phyloP scores from a whole-genome alignment of 2,329 filamentous ascomycete genomes.

The Hypoxylon sp. region DNA sequence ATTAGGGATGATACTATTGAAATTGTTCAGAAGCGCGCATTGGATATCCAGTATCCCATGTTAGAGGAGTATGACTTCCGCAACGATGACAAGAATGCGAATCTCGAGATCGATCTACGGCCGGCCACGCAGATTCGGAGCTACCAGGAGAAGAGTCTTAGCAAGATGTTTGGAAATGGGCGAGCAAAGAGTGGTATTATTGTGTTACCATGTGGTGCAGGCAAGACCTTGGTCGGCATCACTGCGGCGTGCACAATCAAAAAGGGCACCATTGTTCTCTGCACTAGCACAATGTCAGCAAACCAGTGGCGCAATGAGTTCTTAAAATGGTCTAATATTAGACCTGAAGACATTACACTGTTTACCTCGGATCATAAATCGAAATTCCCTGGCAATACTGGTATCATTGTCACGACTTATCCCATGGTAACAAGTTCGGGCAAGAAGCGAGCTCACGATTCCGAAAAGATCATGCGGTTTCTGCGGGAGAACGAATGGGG shows the following conservation, averaged over 20 bases:
- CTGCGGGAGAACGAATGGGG: slow-evolving; percentile 93
- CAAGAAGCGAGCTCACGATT: slow-evolving; percentile 85
- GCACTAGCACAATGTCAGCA: slow-evolving; percentile 97
- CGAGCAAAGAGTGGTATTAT: slow-evolving; percentile 98
- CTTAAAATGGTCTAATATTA: slow-evolving; percentile 97
- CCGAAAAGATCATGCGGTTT: slow-evolving; percentile 98
- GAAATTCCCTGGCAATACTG: slow-evolving; percentile 87
- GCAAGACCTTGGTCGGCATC: slow-evolving; percentile 98
- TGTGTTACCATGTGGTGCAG: slow-evolving; percentile 94
- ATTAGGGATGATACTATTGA: slow-evolving; percentile 88
- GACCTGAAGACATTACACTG: slow-evolving; percentile 90
- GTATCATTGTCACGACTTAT: slow-evolving; percentile 97
- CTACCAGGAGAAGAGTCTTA: slow-evolving; percentile 97
- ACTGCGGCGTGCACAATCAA: slow-evolving; percentile 98
- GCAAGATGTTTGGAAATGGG: slow-evolving; percentile 99
- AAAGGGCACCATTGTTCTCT: slow-evolving; percentile 94
- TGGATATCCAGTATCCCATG: slow-evolving; percentile 87
- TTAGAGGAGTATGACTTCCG: slow-evolving; percentile 98
- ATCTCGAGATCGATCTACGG: slow-evolving; percentile 92
- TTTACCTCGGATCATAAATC: slow-evolving; percentile 95
- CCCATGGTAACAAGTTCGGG: slow-evolving; percentile 97
- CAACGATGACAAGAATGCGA: slow-evolving; percentile 89
- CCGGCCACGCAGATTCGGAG: slow-evolving; percentile 90
- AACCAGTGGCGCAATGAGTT: slow-evolving; percentile 98
- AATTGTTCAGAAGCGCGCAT: slow-evolving; percentile 88